Conservation (phyloP, 345 rosid species). For the Pistacia vera region DNA sequence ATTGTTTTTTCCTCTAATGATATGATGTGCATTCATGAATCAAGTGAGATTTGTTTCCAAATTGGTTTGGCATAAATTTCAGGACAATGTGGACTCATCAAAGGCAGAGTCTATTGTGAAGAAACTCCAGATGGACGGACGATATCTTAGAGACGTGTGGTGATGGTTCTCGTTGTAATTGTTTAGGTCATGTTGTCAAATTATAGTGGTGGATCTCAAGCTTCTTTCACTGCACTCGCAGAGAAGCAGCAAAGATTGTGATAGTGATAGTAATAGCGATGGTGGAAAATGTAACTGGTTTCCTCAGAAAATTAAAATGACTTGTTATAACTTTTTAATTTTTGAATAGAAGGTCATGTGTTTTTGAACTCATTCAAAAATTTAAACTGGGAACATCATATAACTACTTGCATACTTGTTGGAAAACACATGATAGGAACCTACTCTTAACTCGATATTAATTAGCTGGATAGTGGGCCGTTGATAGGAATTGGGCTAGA, state of each 20-base stretch:
- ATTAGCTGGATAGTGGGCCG: no score
- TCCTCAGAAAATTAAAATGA: constrained; percentile 16
- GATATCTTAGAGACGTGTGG: constrained; percentile 86
- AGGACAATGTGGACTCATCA: constrained; percentile 59
- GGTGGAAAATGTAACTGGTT: constrained; percentile 18
- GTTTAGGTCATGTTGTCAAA: not conserved
- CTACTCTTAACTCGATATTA: no score
- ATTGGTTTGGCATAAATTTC: constrained; percentile 17
- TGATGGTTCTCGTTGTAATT: constrained; percentile 29
- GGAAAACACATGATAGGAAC: not conserved
- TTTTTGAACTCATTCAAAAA: constrained; percentile 7
- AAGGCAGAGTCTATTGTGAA: constrained; percentile 70
- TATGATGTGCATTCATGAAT: not conserved
- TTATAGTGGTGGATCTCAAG: constrained; percentile 22
- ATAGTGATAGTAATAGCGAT: constrained; percentile 5
- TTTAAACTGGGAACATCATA: constrained; percentile 9
- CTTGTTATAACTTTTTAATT: constrained; percentile 8
- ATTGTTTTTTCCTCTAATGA: no score
- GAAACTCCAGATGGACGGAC: constrained; percentile 69
- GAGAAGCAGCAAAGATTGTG: not conserved
- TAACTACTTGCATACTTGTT: constrained; percentile 16
- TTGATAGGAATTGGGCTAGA: no score
- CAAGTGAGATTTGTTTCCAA: constrained; percentile 1
- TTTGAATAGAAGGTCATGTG: constrained; percentile 16
- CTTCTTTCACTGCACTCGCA: constrained; percentile 21